phyloP scores from a whole-genome alignment of 495 filamentous ascomycete genomes.

The Penicillium tannophilum region DNA sequence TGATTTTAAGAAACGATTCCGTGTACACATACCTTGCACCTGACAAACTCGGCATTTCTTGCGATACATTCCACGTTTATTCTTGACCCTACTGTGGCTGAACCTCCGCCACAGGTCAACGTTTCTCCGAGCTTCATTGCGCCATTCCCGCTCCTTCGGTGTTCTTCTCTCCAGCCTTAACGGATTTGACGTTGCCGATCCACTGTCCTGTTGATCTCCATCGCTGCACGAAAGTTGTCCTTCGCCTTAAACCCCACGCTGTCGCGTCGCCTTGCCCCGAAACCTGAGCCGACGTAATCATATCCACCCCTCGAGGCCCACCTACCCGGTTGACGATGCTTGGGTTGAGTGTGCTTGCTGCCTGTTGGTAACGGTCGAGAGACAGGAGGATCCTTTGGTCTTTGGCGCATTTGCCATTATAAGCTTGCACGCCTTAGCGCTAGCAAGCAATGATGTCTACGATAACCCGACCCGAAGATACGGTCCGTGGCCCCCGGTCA shows the following conservation, averaged over 20 bases:
- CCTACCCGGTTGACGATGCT: conserved; percentile 22
- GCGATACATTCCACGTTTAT: neutral
- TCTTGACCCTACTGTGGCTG: neutral
- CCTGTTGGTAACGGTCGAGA: conserved; percentile 16
- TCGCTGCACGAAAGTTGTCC: neutral
- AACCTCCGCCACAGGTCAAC: conserved; percentile 10
- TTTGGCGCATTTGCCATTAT: neutral
- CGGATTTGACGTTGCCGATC: neutral
- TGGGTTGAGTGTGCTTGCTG: conserved; percentile 4
- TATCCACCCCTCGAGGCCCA: conserved; percentile 5
- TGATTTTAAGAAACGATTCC: neutral
- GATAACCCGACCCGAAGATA: conserved; percentile 45
- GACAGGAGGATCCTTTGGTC: neutral
- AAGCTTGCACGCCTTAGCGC: neutral
- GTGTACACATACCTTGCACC: neutral
- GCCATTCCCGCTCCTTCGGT: conserved; percentile 10
- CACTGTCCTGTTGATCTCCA: neutral
- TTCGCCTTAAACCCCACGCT: neutral
- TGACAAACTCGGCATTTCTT: neutral
- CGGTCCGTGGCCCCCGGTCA: conserved; percentile 36
- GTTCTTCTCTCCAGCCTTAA: conserved; percentile 2
- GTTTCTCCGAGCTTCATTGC: conserved; percentile 16
- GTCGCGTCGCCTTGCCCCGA: conserved; percentile 8
- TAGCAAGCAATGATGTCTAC: conserved; percentile 36
- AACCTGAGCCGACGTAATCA: neutral